Evolutionary conservation across 2,329 filamentous ascomycete genomes (phyloP), one percentile per base, ranked within the genome.

Genomic region (Xylariales sp.): DNA sequence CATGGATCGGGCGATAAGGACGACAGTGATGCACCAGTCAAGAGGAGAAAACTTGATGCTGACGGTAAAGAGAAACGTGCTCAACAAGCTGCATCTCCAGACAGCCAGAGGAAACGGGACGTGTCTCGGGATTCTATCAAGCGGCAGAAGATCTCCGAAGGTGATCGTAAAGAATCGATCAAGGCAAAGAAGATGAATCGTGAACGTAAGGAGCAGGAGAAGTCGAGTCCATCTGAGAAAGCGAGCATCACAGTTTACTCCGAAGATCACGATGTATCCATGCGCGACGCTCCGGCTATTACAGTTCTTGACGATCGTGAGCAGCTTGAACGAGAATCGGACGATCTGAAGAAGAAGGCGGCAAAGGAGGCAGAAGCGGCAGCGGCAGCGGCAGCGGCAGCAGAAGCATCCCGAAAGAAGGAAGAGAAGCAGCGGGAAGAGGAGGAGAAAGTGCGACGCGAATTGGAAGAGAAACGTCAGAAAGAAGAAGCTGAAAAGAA

Each of bases 1-100:
- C 65, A 66, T n/a, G 72, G 67, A 41, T 63, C 67, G 15, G 63
- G 61, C 2, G 74, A 78, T 12, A 78, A 74, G 47, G 76, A 79
- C 21, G 65, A 67, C 20, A 53, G 56, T 28, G 76, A 79, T 38
- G 65, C 53, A 7, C 68, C 76, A 13, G 45, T 63, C 14, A 83
- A 83, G 53, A 65, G 73, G 46, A 67, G 79, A 40, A 76, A 75
- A 23, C 51, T 83, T 3, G 78, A 82, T 41, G 50, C 56, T 1
- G 76, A 81, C 13, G 54, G 54, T 29, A 73, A 69, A 40, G 74
- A 80, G 38, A 70, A 64, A 49, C 67, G 67, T 5, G 53, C 52
- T 20, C 72, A 69, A 35, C 65, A 61, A 4, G 57, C 58, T 20
- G 52, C 57, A 5, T 69, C 71, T 0, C 63, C 69, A 6, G 74